Conservation (phyloP, 345 rosid genomes). For the Corchorus capsularis region DNA sequence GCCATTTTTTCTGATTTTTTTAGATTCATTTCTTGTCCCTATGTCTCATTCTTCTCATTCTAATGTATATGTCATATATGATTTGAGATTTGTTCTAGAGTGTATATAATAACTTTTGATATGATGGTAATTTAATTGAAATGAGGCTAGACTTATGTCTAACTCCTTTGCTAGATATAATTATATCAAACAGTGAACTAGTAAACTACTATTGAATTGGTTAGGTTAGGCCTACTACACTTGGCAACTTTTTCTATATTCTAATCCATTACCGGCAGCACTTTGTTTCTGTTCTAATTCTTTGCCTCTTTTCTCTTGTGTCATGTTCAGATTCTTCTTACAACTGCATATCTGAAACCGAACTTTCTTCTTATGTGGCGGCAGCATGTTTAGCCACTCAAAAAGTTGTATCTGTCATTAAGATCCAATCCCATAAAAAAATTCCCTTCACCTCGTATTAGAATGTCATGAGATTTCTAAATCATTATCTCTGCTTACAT, state of each 20-base stretch:
- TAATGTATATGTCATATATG: background rate
- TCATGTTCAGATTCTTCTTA: background rate
- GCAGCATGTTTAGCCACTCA: background rate
- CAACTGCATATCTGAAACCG: conserved; percentile 7
- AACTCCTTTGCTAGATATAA: background rate
- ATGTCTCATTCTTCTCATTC: background rate
- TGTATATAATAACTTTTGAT: conserved; percentile 17
- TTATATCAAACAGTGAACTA: background rate
- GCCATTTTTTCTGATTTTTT: conserved; percentile 17
- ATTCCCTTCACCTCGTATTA: background rate
- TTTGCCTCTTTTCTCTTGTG: background rate
- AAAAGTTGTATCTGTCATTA: background rate
- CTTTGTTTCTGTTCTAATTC: background rate
- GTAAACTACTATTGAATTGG: conserved; percentile 1
- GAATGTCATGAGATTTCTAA: background rate
- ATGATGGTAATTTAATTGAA: background rate
- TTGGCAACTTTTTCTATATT: background rate
- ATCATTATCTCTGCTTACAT: background rate
- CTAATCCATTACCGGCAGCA: background rate
- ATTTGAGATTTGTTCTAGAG: background rate
- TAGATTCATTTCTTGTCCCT: background rate
- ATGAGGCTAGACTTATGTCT: background rate
- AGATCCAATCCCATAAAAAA: background rate
- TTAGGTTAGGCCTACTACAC: conserved; percentile 27
- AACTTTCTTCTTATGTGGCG: conserved; percentile 10